Base-by-base conservation (phyloP, 2,329 filamentous ascomycete species). In the Cytospora schulzeri region DNA sequence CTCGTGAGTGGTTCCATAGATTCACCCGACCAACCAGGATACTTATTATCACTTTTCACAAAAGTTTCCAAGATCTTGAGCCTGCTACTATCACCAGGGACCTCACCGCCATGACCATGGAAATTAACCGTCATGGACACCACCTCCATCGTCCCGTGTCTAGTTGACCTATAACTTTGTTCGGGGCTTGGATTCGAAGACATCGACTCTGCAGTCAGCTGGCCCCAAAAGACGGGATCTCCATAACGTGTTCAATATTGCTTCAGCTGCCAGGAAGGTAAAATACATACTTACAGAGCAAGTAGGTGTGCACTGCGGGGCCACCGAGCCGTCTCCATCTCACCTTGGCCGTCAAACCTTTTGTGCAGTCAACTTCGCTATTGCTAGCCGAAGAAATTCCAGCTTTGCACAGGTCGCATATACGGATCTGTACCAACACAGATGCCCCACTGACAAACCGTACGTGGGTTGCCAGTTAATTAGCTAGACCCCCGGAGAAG, bases 401-500 rank as follows among this genome's bases (percentile, higher is more conserved):
- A 14, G n/a, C n/a, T 22, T 48, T 6, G 38, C 38, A n/a, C 4
- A 48, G n/a, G 19, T 48, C n/a, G n/a, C 19, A 22, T 48, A 24
- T 24, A 35, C 33, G 33, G 12, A 35, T 45, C 17, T 9, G 41
- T n/a, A 24, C n/a, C 45, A 5, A 24, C 45, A 48, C n/a, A 24
- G n/a, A 24, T 24, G 45, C 19, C n/a, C 53, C 41, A n/a, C n/a
- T n/a, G n/a, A n/a, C n/a, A n/a, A n/a, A n/a, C n/a, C n/a, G n/a
- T n/a, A n/a, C n/a, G 33, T 35, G 33, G 33, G 14, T 35, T 35
- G 33, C 2, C 33, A 14, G 12, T 35, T 35, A 12, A 35, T 35
- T 12, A 35, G 28, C 38, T 62, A 56, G 60, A 28, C 50, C 60
- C 38, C 52, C 52, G 60, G 52, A 31, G 48, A 56, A 31, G 52